Base-by-base conservation (phyloP, 805 yeast species). In the Alloascoidea africana region DNA sequence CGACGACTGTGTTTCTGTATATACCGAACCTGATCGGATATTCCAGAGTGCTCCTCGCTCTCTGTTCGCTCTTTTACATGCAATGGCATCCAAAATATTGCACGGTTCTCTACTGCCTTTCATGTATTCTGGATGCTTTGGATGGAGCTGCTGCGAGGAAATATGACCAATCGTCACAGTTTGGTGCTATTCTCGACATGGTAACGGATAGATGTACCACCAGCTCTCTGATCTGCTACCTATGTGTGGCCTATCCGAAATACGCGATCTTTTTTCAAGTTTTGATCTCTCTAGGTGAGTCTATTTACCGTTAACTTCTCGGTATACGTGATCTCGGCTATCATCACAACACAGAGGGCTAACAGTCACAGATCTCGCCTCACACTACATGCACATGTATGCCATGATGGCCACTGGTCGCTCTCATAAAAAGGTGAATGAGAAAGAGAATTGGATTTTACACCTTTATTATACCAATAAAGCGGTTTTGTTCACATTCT, bases 341-440 rank as follows among this genome's bases (percentile, higher is more conserved):
- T n/a, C n/a, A n/a, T n/a, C n/a, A n/a, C n/a, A n/a, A n/a, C n/a
- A n/a, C n/a, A n/a, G n/a, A n/a, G n/a, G n/a, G n/a, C 30, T 23
- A 8, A 13, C 11, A 18, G 27, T 14, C 8, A 13, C 11, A 14
- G 68, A 63, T 52, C 68, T 91, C 49, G 86, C 96, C 2, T 81
- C 94, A 38, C 99, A 91, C 56, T 91, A 91, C 62, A 83, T 91
- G 82, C 98, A 91, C 62, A 91, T 91, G 98, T 87, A 87, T 57
- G 95, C 97, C 33, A 81, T 85, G 61, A 63, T 87, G 48, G 68
- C 76, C 38, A 63, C 75, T 30, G 97, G 97, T 14, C 75, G 81
- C 3, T 74, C 87, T 33, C 99, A 91, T 61, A 91, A 91, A 64
- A 70, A 72, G 44, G 80, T 93, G 39, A 79, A 73, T 39, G 68